A percentile compares a stretch with the other conserved stretches of the same genome.
These are phyloP conservation scores for Acanthamoeba royreba DNA, from an alignment of 208 protist species.

Conservation along the genomic window DNA sequence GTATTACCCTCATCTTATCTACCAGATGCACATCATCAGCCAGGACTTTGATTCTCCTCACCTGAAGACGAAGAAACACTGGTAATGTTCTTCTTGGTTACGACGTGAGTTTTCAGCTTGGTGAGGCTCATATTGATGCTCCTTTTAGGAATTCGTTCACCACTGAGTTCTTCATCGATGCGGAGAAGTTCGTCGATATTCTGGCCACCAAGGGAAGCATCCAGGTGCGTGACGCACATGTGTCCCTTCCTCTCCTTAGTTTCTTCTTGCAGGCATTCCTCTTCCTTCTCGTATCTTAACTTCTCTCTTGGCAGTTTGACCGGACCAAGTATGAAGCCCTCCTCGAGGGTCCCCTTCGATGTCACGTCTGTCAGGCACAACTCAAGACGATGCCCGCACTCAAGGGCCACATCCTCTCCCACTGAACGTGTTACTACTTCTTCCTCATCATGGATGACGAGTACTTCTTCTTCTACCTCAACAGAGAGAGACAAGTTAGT, in stretches of 20 bases:
- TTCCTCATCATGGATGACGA: too few species aligned
- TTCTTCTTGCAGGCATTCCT: too few species aligned
- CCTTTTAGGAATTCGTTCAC: not conserved
- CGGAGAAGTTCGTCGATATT: not conserved
- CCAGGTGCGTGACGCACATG: not conserved
- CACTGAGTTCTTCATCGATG: not conserved
- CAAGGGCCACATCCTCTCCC: not conserved
- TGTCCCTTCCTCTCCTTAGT: not conserved
- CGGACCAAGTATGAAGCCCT: not conserved
- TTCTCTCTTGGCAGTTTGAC: not conserved
- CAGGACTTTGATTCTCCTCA: conserved; percentile 24
- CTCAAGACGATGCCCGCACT: not conserved
- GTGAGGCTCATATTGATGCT: too few species aligned
- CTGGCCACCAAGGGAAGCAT: not conserved
- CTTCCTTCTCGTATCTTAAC: not conserved
- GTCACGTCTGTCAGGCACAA: not conserved
- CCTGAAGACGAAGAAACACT: conserved; percentile 38
- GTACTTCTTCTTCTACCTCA: too few species aligned
- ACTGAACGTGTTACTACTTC: too few species aligned
- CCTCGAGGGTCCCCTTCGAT: not conserved
- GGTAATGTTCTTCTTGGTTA: not conserved
- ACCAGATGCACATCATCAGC: conserved; percentile 23
- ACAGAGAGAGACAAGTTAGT: too few species aligned
- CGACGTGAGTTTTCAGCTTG: too few species aligned
- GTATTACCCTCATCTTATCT: too few species aligned